Percentiles rank a stretch among this genome's conserved stretches.
Evolutionary conservation across 2,329 filamentous ascomycete genomes (phyloP).

Genomic region (Sclerotinia borealis): DNA sequence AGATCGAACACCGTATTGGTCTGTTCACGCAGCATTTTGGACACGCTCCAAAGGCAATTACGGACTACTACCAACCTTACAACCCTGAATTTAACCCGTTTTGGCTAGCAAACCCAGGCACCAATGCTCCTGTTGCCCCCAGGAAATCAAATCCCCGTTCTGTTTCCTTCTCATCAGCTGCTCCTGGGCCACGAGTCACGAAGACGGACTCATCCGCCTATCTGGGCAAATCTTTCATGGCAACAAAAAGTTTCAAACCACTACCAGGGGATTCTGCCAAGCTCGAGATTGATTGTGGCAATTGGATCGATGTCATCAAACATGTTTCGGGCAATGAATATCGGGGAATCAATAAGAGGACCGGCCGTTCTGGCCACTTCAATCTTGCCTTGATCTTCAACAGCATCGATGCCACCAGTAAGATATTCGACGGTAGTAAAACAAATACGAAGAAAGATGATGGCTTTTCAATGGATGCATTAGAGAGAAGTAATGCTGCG

Average conservation of each 20-base stretch:
- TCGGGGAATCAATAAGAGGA: slow-evolving; percentile 19
- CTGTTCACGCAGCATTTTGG: slow-evolving; percentile 16
- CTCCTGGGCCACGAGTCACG: neutral
- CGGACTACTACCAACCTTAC: slow-evolving; percentile 24
- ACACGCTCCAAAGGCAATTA: slow-evolving; percentile 7
- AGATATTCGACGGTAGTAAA: slow-evolving; percentile 17
- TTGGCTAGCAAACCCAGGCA: neutral
- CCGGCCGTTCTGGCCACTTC: slow-evolving; percentile 13
- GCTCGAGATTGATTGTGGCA: slow-evolving; percentile 18
- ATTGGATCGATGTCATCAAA: slow-evolving; percentile 20
- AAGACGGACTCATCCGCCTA: neutral
- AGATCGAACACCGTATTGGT: slow-evolving; percentile 7
- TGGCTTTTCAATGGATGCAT: neutral
- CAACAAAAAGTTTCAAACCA: neutral
- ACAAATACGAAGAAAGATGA: neutral
- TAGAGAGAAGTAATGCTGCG: neutral
- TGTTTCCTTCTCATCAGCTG: neutral
- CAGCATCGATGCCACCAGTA: neutral
- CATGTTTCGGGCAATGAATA: slow-evolving; percentile 21
- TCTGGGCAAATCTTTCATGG: slow-evolving; percentile 9
- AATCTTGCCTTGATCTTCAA: neutral
- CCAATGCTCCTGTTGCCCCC: slow-evolving; percentile 10
- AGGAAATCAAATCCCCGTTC: neutral
- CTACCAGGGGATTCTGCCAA: neutral
- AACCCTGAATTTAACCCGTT: slow-evolving; percentile 14